Percentiles rank a stretch among this genome's conserved stretches.
These are phyloP conservation scores for Monilinia laxa DNA, from an alignment of 2,329 filamentous ascomycete species.

Conservation along the genomic window DNA sequence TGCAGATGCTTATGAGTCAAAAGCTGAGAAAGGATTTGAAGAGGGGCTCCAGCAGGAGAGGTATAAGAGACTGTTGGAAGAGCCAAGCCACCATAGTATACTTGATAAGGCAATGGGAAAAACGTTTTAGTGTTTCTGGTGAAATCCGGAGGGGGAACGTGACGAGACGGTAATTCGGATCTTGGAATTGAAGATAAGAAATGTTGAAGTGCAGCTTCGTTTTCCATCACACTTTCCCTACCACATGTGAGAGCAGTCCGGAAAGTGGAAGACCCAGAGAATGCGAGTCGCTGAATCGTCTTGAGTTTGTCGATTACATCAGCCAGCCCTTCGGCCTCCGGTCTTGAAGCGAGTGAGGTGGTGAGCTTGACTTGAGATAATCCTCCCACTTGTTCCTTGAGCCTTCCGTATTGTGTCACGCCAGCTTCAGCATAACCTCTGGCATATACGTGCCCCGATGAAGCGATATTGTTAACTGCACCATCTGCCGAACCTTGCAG, in stretches of 20 bases:
- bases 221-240: conserved; percentile 65
- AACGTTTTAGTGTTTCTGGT: conserved; percentile 69
- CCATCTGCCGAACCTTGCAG: conserved; percentile 85
- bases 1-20: conserved; percentile 96
- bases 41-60: conserved; percentile 69
- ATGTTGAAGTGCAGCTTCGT: conserved; percentile 66
- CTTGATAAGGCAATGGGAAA: conserved; percentile 93
- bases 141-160: conserved; percentile 40
- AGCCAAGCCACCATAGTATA: conserved; percentile 87
- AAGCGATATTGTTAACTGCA: conserved; percentile 87
- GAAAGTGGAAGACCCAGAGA: conserved; percentile 65
- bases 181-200: conserved; percentile 67
- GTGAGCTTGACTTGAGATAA: conserved; percentile 85
- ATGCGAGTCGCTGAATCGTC: conserved; percentile 74
- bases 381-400: conserved; percentile 85
- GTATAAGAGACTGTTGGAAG: conserved; percentile 83
- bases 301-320: conserved; percentile 83
- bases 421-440: conserved; percentile 79
- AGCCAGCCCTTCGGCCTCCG: conserved; percentile 65
- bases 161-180: conserved; percentile 44
- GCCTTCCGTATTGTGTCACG: conserved; percentile 67
- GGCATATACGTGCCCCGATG: conserved; percentile 84
- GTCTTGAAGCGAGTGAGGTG: conserved; percentile 72
- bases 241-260: conserved; percentile 87
- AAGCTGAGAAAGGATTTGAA: conserved; percentile 86